These are phyloP conservation scores for Pythium pectinolyticum DNA, from an alignment of 352 stramenopile genomes.

Conservation along the genomic window DNA sequence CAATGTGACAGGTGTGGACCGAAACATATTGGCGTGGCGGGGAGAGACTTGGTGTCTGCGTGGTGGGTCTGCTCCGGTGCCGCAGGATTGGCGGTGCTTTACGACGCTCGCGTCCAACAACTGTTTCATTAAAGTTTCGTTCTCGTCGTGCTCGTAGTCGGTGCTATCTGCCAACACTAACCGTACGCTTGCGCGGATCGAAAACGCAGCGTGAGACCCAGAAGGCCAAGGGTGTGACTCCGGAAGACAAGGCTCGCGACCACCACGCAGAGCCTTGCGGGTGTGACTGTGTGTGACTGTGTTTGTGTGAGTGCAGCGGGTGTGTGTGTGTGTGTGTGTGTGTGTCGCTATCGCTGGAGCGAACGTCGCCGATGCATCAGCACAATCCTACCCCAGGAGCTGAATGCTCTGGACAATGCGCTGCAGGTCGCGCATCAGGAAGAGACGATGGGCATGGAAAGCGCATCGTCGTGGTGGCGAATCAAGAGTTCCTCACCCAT, in stretches of 20 bases:
- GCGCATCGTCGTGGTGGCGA: too few species aligned
- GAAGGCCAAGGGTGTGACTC: constrained; percentile 53
- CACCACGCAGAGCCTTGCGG: constrained; percentile 66
- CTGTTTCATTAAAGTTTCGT: constrained; percentile 65
- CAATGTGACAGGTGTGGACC: too few species aligned
- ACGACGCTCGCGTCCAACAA: constrained; percentile 57
- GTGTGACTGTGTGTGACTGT: constrained; percentile 72
- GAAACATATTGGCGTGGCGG: too few species aligned
- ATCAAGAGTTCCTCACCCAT: too few species aligned
- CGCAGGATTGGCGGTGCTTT: constrained; percentile 42
- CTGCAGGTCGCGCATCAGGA: constrained; percentile 36
- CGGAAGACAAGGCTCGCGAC: constrained; percentile 60
- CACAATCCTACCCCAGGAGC: constrained; percentile 3
- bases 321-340: too few species aligned
- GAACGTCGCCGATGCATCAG: constrained; percentile 30
- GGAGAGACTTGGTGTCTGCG: too few species aligned
- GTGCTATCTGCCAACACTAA: constrained; percentile 49
- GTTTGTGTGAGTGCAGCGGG: constrained; percentile 65
- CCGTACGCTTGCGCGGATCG: constrained; percentile 50
- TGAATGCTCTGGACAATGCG: constrained; percentile 30
- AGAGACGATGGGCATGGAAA: too few species aligned
- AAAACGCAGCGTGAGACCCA: constrained; percentile 57
- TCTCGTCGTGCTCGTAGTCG: constrained; percentile 68
- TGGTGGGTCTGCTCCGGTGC: too few species aligned
- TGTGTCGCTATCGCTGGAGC: constrained; percentile 8